Evolutionary conservation across 805 yeast genomes (phyloP).

Genomic region (Pichia scutulata): DNA sequence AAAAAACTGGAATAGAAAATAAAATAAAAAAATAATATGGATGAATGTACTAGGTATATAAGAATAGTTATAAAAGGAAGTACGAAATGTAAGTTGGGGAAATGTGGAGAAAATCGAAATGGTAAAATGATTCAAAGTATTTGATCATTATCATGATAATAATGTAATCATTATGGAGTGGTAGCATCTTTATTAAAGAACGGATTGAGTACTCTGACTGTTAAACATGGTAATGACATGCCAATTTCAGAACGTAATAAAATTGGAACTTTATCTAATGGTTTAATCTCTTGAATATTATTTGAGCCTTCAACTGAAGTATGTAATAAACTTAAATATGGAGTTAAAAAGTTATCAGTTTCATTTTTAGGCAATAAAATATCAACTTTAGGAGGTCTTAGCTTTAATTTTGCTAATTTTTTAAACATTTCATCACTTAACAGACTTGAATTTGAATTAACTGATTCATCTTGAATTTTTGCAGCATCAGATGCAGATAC

Average conservation of each 20-base stretch:
- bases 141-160: neutral
- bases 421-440: constrained; percentile 38
- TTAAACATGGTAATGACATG: constrained; percentile 90
- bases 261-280: constrained; percentile 73
- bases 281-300: constrained; percentile 74
- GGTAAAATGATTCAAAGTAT: neutral
- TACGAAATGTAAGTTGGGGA: no score
- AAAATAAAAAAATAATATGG: neutral
- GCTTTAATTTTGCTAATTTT: constrained; percentile 45
- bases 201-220: constrained; percentile 88
- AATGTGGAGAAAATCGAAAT: neutral
- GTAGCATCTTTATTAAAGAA: constrained; percentile 32
- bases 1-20: neutral
- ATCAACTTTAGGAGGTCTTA: constrained; percentile 12
- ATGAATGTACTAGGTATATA: neutral
- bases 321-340: constrained; percentile 49
- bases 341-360: constrained; percentile 36
- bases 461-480: constrained; percentile 37
- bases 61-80: neutral
- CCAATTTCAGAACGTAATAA: constrained; percentile 87
- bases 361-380: constrained; percentile 6
- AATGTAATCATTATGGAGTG: neutral
- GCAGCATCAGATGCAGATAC: constrained; percentile 71
- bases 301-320: constrained; percentile 56
- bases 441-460: constrained; percentile 19